These are phyloP conservation scores for Austroboletus niveus DNA, from an alignment of 1,284 basidiomycete genomes.

Conservation along the genomic window DNA sequence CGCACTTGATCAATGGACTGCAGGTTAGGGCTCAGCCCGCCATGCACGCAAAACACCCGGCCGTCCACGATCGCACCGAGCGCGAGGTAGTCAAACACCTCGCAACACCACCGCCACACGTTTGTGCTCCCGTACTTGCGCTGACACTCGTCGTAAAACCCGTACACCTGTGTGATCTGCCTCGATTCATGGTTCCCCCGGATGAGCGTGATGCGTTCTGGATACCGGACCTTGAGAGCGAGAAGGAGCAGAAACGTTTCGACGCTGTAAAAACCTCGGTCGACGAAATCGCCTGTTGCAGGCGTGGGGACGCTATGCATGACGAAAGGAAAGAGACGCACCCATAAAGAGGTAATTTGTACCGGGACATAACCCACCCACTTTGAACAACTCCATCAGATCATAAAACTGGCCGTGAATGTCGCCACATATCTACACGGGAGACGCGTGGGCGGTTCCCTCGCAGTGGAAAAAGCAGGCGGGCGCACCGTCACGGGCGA, in stretches of 20 bases:
- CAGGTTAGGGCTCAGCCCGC: conserved; percentile 88
- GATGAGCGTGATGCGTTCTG: conserved; percentile 96
- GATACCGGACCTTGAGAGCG: conserved; percentile 95
- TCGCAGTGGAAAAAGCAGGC: background rate
- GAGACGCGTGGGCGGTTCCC: too few relatives aligned
- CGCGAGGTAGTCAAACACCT: conserved; percentile 97
- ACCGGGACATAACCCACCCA: conserved; percentile 92
- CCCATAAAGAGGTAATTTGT: conserved; percentile 99
- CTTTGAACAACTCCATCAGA: conserved; percentile 94
- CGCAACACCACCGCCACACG: conserved; percentile 98
- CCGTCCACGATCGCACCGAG: conserved; percentile 95
- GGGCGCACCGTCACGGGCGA: conserved; percentile 84
- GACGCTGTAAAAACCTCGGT: conserved; percentile 96
- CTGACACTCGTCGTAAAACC: conserved; percentile 98
- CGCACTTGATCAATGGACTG: conserved; percentile 84
- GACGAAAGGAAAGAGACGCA: conserved; percentile 39
- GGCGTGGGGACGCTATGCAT: background rate
- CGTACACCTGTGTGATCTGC: conserved; percentile 98
- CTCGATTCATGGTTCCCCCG: conserved; percentile 99
- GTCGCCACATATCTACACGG: conserved; percentile 88
- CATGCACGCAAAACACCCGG: conserved; percentile 89
- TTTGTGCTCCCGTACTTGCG: conserved; percentile 94
- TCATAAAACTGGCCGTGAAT: conserved; percentile 99
- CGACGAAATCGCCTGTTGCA: conserved; percentile 84
- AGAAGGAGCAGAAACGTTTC: conserved; percentile 96